Evolutionary conservation across 163 green algal genomes (phyloP).

Genomic region (Chlamydomonas reinhardtii): DNA sequence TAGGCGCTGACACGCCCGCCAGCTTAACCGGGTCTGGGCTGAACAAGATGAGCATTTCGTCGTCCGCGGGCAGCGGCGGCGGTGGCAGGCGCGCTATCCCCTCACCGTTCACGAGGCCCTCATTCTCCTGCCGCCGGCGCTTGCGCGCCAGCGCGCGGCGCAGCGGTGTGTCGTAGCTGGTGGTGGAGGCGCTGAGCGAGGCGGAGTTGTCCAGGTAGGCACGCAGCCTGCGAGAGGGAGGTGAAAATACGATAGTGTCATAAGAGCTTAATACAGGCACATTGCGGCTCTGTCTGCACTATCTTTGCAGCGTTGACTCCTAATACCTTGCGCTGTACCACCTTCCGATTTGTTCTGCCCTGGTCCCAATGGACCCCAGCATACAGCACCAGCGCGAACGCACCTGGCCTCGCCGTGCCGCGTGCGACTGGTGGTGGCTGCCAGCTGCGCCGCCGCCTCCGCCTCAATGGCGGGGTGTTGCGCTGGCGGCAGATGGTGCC

Average conservation of each 20-base stretch:
- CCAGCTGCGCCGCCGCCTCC: neutral
- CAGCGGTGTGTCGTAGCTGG: slow-evolving; percentile 53
- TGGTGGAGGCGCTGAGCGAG: neutral
- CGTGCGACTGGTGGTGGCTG: slow-evolving; percentile 6
- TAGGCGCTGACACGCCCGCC: neutral
- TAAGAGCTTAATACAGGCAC: too few relatives aligned
- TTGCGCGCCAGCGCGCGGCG: slow-evolving; percentile 57
- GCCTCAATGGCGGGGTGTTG: neutral
- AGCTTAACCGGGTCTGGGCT: slow-evolving; percentile 6
- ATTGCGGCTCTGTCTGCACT: too few relatives aligned
- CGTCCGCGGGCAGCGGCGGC: slow-evolving; percentile 23
- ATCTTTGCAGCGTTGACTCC: too few relatives aligned
- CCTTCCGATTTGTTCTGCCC: too few relatives aligned
- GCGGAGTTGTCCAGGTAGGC: slow-evolving; percentile 5
- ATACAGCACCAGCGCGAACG: too few relatives aligned
- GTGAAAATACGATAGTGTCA: neutral
- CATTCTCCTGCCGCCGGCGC: slow-evolving; percentile 56
- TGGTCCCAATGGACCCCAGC: too few relatives aligned
- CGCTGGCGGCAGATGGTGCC: slow-evolving; percentile 27
- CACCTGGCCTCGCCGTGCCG: slow-evolving; percentile 22
- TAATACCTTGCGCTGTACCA: too few relatives aligned
- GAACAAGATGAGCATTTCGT: slow-evolving; percentile 36
- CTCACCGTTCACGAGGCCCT: slow-evolving; percentile 42
- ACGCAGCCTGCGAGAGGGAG: slow-evolving; percentile 1
- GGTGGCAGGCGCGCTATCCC: slow-evolving; percentile 30